Conservation (phyloP, 2,329 filamentous ascomycete genomes). For the Penicillium sp. region DNA sequence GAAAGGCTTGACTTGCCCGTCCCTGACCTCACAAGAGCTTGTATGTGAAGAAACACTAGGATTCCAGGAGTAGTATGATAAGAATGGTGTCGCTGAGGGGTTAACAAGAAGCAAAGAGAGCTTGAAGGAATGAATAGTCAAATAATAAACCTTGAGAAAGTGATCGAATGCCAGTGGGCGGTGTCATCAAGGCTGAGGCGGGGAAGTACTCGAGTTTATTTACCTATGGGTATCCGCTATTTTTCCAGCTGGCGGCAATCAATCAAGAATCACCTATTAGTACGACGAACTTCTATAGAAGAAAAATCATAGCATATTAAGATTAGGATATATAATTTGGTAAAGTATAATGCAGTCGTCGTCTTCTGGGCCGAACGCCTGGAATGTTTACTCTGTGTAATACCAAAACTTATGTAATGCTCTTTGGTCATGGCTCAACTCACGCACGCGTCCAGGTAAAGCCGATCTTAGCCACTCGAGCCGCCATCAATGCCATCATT, state of each 20-base stretch:
- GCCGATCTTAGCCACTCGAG: slow-evolving; percentile 47
- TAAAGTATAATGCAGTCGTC: not conserved
- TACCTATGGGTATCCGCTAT: not conserved
- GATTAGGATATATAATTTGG: not conserved
- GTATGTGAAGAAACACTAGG: not conserved
- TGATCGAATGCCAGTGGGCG: not conserved
- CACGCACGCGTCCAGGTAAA: slow-evolving; percentile 42
- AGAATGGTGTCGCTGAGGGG: not conserved
- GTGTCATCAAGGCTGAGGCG: not conserved
- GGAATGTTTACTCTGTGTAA: not conserved
- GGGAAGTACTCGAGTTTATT: not conserved
- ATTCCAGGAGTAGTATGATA: not conserved
- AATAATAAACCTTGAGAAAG: not conserved
- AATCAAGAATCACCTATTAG: not conserved
- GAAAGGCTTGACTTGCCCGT: not conserved
- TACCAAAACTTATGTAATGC: not conserved
- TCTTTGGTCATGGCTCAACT: slow-evolving; percentile 2
- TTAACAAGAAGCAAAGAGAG: not conserved
- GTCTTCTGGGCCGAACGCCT: not conserved
- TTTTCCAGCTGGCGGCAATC: not conserved
- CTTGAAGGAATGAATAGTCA: not conserved
- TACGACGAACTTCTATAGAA: not conserved
- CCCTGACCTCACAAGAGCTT: not conserved
- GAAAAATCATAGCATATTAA: not conserved
- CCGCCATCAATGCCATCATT: slow-evolving; percentile 45